Percentiles rank a stretch among this genome's conserved stretches.
Evolutionary conservation across 169 alveolate genomes (phyloP).

Genomic region (Neospora caninum): DNA sequence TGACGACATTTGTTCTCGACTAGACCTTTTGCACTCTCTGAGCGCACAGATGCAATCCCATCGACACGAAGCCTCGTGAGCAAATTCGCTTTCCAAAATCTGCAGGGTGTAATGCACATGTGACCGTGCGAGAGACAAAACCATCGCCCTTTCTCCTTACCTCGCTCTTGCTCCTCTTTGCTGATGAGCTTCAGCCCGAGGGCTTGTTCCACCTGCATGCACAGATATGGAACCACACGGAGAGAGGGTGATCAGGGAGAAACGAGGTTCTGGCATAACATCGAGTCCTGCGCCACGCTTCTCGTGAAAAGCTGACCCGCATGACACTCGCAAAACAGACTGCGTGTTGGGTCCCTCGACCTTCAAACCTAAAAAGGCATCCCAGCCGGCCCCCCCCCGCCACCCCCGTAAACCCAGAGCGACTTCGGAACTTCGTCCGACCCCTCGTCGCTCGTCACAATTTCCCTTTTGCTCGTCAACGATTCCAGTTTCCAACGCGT

Average conservation of each 20-base stretch:
- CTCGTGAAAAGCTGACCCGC: neutral
- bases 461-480: too few species aligned
- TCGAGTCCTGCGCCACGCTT: neutral
- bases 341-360: neutral
- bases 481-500: too few species aligned
- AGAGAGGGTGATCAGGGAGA: neutral
- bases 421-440: too few species aligned
- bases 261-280: neutral
- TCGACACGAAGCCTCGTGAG: too few species aligned
- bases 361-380: neutral
- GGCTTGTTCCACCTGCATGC: constrained; percentile 25
- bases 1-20: too few species aligned
- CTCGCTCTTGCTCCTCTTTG: constrained; percentile 16
- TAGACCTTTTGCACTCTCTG: too few species aligned
- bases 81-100: too few species aligned
- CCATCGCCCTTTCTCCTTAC: neutral
- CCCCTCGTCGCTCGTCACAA: too few species aligned
- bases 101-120: too few species aligned
- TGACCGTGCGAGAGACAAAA: too few species aligned
- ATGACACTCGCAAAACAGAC: neutral
- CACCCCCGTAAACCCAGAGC: neutral
- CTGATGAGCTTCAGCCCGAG: constrained; percentile 4
- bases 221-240: neutral
- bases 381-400: neutral
- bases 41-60: too few species aligned